Evolutionary conservation across 2,329 filamentous ascomycete species (phyloP), one percentile per base, ranked within the genome.

Genomic region (Aspergillus puulaauensis): DNA sequence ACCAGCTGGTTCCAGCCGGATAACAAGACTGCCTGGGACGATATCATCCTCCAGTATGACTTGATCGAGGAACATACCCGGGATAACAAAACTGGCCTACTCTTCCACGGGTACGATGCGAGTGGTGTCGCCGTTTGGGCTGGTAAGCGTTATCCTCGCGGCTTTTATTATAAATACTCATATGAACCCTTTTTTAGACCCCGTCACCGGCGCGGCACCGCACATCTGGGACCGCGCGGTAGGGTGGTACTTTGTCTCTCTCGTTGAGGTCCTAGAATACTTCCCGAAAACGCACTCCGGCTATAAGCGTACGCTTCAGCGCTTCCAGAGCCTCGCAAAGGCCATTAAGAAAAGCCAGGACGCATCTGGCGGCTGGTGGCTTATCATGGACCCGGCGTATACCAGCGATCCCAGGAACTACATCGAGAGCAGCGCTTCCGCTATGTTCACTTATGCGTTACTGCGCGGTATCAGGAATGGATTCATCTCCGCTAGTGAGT

Each of bases 221-320:
- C 60, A 61, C 17, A 48, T 62, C 37, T 62, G 60, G 60, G 39
- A 57, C 51, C 60, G 60, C 35, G 60, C 60, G 2, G 43, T 62
- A 2, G 60, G 60, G 15, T 62, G 60, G 60, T 62, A 62, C 51
- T 62, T 62, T 47, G 56, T 62, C 52, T 58, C 60, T 6, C 58
- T 61, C 5, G 41, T 58, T 9, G 58, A 62, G 33, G 41, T 62
- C 6, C 53, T 62, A 6, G 60, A 62, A 21, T 49, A 48, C 56
- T 61, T 62, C 24, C 60, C 60, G 2, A 54, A 44, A 14, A 41
- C 52, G 2, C 61, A 63, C 27, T 24, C 47, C 2, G 56, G 61
- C 19, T 59, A 54, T 41, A 15, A 59, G 6, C 49, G 51, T 15
- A 63, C 47, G 17, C 33, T 63, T 4, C 14, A n/a, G 1, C 61